phyloP scores from a whole-genome alignment of 169 alveolate species.

The Blepharisma undulans region DNA sequence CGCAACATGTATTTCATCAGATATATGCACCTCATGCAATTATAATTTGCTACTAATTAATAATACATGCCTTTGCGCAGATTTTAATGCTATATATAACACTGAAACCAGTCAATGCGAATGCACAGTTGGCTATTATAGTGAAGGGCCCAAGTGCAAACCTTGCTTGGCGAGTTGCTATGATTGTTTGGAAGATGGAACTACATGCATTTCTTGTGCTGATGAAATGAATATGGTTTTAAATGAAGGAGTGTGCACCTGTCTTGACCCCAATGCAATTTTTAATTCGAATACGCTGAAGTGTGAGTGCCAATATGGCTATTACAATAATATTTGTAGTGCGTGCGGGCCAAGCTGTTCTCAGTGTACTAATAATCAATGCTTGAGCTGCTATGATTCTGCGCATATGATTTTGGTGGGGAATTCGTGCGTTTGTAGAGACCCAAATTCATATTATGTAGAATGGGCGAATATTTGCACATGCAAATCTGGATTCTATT shows the following conservation, averaged over 20 bases:
- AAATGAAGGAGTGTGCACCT: neutral
- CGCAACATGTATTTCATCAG: neutral
- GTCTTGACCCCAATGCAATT: neutral
- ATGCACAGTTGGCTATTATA: neutral
- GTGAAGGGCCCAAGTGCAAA: neutral
- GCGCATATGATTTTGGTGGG: neutral
- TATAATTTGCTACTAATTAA: neutral
- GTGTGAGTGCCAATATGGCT: neutral
- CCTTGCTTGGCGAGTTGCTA: neutral
- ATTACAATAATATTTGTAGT: neutral
- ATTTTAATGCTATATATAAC: neutral
- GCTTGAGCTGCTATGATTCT: neutral
- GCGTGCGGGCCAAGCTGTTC: neutral
- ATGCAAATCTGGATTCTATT: neutral
- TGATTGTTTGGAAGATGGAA: neutral
- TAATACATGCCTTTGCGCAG: neutral
- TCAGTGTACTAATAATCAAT: neutral
- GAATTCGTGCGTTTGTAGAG: neutral
- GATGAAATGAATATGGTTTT: neutral
- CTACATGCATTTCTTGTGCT: neutral
- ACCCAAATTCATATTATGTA: neutral
- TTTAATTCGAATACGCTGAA: neutral
- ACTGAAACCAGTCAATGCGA: neutral
- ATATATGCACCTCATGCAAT: neutral
- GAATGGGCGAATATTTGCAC: neutral